A percentile compares a stretch with the other conserved stretches of the same genome.
These are phyloP conservation scores for Termitomyces eurrhizus DNA, from an alignment of 768 basidiomycete genomes.

Conservation along the genomic window DNA sequence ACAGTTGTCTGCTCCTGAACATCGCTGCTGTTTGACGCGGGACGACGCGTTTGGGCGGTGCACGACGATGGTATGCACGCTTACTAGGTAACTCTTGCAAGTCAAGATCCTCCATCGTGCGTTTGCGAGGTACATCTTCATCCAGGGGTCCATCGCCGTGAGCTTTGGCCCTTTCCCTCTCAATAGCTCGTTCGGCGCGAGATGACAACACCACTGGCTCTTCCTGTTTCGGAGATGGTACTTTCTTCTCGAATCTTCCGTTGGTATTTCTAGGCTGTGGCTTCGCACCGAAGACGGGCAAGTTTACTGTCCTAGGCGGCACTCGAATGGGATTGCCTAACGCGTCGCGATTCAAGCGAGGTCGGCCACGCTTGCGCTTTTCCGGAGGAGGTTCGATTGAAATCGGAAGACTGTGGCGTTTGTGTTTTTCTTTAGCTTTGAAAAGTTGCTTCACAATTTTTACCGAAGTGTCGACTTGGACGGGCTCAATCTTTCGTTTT, in stretches of 20 bases:
- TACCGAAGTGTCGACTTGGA: slow-evolving; percentile 25
- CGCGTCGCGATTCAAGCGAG: slow-evolving; percentile 29
- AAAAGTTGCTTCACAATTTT: slow-evolving; percentile 14
- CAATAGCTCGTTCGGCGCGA: slow-evolving; percentile 37
- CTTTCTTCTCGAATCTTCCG: slow-evolving; percentile 67
- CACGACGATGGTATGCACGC: slow-evolving; percentile 21
- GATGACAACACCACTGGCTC: slow-evolving; percentile 18
- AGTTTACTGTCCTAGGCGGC: slow-evolving; percentile 19
- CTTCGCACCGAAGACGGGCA: slow-evolving; percentile 16
- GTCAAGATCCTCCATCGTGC: slow-evolving; percentile 27
- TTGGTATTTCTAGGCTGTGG: slow-evolving; percentile 58
- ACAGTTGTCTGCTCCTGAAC: slow-evolving; percentile 43
- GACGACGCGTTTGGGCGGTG: slow-evolving; percentile 32
- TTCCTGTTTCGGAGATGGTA: slow-evolving; percentile 34
- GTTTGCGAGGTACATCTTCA: slow-evolving; percentile 22
- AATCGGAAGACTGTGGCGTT: slow-evolving; percentile 14
- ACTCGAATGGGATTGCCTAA: slow-evolving; percentile 16
- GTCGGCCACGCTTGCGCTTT: slow-evolving; percentile 41
- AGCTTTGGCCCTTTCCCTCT: slow-evolving; percentile 33
- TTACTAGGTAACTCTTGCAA: slow-evolving; percentile 31
- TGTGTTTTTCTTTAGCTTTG: slow-evolving; percentile 7
- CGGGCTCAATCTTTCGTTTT: slow-evolving; percentile 42
- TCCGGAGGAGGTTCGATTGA: slow-evolving; percentile 12
- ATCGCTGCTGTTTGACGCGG: slow-evolving; percentile 35
- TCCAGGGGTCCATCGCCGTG: slow-evolving; percentile 19